Base-by-base conservation (phyloP, 2,329 filamentous ascomycete genomes). In the Chaetomiaceae sp. region DNA sequence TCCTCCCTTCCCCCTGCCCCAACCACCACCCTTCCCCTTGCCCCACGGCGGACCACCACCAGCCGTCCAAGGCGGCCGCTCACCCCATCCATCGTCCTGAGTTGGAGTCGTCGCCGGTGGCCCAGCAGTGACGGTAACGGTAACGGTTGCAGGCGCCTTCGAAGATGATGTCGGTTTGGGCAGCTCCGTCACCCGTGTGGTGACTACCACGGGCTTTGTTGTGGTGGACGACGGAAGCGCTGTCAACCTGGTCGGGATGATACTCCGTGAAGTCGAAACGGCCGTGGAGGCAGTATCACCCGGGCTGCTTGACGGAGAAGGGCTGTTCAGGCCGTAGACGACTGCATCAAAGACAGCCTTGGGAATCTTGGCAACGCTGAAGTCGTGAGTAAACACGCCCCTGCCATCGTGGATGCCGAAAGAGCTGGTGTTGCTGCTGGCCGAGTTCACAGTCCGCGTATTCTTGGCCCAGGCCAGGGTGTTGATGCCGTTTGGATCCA, bases 381-480 rank as follows among this genome's bases (percentile, higher is more conserved):
- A 47, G 39, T 62, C 57, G 45, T 61, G 59, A 20, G 54, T 43
- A 23, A 60, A 63, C 2, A 55, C 36, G 14, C 63, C 64, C 40
- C 59, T 58, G 33, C 54, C 60, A 44, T 61, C 62, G 48, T 57
- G 57, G 23, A 55, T 53, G 4, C 61, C 57, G 49, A 62, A 58
- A 17, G 58, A 55, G 43, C 60, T 67, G 20, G 59, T 55, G 53
- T 66, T 65, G 59, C 58, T 63, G 46, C 54, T 47, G 9, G 62
- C 54, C 3, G 60, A 60, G 17, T 54, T 48, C 0, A 61, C 59
- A 1, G 57, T 54, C 29, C 39, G 51, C 22, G 46, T 55, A 20
- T 57, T 54, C 23, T 62, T 65, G 39, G 63, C 65, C 57, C 61
- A 66, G 12, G 61, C 64, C 8, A 66, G 55, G 6, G 27, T 58